A percentile compares a stretch with the other conserved stretches of the same genome.
phyloP scores from a whole-genome alignment of 768 basidiomycete species.

The Hypsizygus marmoreus region DNA sequence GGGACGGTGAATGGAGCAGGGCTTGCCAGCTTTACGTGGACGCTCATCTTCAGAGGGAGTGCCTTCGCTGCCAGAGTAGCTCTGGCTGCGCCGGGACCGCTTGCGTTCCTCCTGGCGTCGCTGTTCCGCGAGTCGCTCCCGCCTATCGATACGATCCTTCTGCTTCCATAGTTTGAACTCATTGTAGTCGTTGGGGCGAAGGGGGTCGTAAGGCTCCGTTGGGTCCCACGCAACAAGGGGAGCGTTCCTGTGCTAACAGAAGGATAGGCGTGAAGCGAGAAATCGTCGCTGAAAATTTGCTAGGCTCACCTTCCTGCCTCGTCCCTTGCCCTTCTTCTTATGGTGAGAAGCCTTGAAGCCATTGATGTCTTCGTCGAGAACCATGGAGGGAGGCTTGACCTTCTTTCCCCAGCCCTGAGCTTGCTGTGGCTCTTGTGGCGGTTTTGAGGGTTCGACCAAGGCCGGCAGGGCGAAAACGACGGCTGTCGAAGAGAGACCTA shows the following conservation, averaged over 20 bases:
- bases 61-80: conserved; percentile 67
- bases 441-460: conserved; percentile 42
- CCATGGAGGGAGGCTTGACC: conserved; percentile 88
- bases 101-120: conserved; percentile 59
- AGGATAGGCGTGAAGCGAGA: conserved; percentile 5
- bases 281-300: not conserved
- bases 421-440: conserved; percentile 32
- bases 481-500: conserved; percentile 54
- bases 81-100: conserved; percentile 53
- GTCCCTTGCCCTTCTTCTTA: conserved; percentile 57
- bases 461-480: conserved; percentile 72
- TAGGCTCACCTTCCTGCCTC: conserved; percentile 59
- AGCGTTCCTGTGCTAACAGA: conserved; percentile 65
- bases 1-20: not conserved
- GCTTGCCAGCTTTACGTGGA: conserved; percentile 67
- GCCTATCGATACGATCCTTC: conserved; percentile 71
- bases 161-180: conserved; percentile 85
- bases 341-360: conserved; percentile 69
- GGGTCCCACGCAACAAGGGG: conserved; percentile 75
- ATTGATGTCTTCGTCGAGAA: conserved; percentile 86
- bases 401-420: conserved; percentile 83
- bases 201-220: conserved; percentile 74
- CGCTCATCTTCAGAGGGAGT: conserved; percentile 68
- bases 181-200: conserved; percentile 85
- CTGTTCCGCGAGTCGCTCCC: conserved; percentile 67